These are phyloP conservation scores for Heliamphora pulchella DNA, from an alignment of 179 eudicot species.

Conservation along the genomic window DNA sequence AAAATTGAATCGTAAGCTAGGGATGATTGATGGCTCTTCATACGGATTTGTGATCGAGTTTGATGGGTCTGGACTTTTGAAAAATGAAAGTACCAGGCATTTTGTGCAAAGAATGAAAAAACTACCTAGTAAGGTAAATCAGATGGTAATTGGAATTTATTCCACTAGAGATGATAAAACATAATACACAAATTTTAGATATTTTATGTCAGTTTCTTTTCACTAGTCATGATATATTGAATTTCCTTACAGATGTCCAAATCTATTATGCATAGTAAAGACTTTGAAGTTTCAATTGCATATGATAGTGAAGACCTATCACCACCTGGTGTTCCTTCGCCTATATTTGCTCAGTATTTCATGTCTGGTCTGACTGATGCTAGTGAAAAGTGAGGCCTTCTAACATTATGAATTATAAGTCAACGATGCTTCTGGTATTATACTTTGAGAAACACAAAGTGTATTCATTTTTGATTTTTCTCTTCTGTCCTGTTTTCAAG, in stretches of 20 bases:
- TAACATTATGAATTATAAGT: conserved; percentile 9
- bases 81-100: conserved; percentile 77
- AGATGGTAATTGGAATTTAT: conserved; percentile 1
- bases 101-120: conserved; percentile 81
- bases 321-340: conserved; percentile 74
- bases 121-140: conserved; percentile 76
- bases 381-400: conserved; percentile 58
- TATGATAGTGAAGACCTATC: conserved; percentile 61
- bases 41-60: conserved; percentile 83
- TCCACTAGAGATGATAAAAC: neutral
- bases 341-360: conserved; percentile 56
- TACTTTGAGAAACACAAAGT: conserved; percentile 7
- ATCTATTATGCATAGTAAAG: conserved; percentile 66
- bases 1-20: conserved; percentile 83
- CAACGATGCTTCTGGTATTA: conserved; percentile 14
- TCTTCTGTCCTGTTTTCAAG: conserved; percentile 28
- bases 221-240: conserved; percentile 6
- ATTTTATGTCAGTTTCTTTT: neutral
- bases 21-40: conserved; percentile 87
- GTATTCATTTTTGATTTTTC: conserved; percentile 1
- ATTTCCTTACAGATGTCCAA: conserved; percentile 56
- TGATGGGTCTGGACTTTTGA: conserved; percentile 61
- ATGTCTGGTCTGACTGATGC: conserved; percentile 80
- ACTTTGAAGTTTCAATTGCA: conserved; percentile 75
- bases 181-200: neutral